These are phyloP conservation scores for Spirogloea muscicola DNA, from an alignment of 139 green algal species.

Conservation along the genomic window DNA sequence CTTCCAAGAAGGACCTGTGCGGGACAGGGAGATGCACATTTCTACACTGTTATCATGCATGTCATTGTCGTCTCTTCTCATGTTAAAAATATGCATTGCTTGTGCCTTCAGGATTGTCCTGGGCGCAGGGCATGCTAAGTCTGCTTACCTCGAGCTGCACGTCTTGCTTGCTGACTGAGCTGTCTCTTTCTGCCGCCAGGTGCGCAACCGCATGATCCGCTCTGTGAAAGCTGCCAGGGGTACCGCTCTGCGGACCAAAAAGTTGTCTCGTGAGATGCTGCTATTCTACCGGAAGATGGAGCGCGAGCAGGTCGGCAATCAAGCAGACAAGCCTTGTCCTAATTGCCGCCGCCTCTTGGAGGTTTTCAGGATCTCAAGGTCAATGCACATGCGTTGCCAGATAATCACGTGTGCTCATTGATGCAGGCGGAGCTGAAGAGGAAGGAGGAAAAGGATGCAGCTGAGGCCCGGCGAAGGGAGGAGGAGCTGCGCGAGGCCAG, in stretches of 20 bases:
- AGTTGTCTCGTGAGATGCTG: slow-evolving; percentile 50
- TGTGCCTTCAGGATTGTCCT: too few species aligned
- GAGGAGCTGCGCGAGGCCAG: slow-evolving; percentile 59
- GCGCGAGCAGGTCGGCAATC: slow-evolving; percentile 42
- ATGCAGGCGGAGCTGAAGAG: slow-evolving; percentile 33
- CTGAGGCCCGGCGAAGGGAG: slow-evolving; percentile 42
- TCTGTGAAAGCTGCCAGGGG: slow-evolving; percentile 34
- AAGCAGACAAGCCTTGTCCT: not conserved
- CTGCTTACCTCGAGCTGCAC: too few species aligned
- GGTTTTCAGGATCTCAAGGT: not conserved
- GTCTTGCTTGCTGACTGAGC: too few species aligned
- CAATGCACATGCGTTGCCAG: not conserved
- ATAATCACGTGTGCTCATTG: too few species aligned
- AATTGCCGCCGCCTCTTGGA: not conserved
- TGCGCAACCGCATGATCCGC: slow-evolving; percentile 10
- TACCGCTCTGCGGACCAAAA: slow-evolving; percentile 34
- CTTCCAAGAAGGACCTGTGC: too few species aligned
- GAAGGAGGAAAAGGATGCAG: slow-evolving; percentile 39
- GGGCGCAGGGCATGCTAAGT: too few species aligned
- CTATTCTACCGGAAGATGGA: slow-evolving; percentile 58
- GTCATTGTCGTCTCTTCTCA: too few species aligned
- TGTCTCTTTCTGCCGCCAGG: not conserved
- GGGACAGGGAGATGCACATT: too few species aligned
- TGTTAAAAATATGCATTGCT: too few species aligned
- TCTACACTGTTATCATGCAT: too few species aligned